A percentile compares a stretch with the other conserved stretches of the same genome.
phyloP scores from a whole-genome alignment of 2,329 filamentous ascomycete genomes.

The Sordariomycetes sp. region DNA sequence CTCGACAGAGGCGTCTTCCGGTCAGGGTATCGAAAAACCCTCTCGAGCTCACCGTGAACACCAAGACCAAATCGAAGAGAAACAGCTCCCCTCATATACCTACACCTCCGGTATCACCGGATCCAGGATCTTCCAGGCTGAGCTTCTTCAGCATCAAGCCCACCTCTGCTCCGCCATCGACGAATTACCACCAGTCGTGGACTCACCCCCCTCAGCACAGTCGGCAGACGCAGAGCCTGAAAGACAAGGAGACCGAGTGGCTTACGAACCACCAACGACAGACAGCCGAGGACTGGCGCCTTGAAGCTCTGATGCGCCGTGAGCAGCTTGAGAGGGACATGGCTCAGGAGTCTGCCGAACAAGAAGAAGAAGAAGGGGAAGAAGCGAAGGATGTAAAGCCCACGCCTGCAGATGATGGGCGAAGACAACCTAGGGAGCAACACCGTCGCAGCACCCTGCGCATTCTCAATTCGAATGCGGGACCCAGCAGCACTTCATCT shows the following conservation, averaged over 20 bases:
- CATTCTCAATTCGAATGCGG: slow-evolving; percentile 4
- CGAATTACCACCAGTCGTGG: background rate
- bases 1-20: slow-evolving; percentile 3
- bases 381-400: background rate
- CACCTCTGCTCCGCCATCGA: slow-evolving; percentile 1
- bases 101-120: slow-evolving; percentile 1
- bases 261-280: slow-evolving; percentile 2
- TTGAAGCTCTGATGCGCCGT: slow-evolving; percentile 1
- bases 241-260: slow-evolving; percentile 3
- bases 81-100: slow-evolving; percentile 2
- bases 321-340: slow-evolving; percentile 1
- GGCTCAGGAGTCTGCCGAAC: background rate
- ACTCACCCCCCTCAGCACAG: background rate
- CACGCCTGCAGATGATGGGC: background rate
- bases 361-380: background rate
- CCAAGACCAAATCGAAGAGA: slow-evolving; percentile 1
- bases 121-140: background rate
- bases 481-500: too few species aligned
- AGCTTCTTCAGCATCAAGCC: background rate
- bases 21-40: slow-evolving; percentile 2
- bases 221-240: background rate
- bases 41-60: slow-evolving; percentile 2
- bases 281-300: slow-evolving; percentile 5
- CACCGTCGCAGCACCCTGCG: slow-evolving; percentile 2
- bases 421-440: background rate